A percentile compares a stretch with the other conserved stretches of the same genome.
Conservation (phyloP, 1,284 basidiomycete genomes). For the Chiua sp. region DNA sequence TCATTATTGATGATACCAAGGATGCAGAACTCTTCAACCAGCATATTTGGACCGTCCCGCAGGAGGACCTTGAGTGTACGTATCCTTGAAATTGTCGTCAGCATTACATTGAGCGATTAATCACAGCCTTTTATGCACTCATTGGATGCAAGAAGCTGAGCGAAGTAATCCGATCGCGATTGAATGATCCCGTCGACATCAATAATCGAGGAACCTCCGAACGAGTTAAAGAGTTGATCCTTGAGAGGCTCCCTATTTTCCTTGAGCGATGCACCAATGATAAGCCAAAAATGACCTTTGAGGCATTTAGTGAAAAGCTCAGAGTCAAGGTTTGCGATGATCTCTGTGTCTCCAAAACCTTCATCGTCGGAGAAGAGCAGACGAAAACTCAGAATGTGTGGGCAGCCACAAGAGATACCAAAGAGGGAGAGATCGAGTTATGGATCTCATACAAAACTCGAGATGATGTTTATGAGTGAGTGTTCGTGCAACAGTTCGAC, state of each 20-base stretch:
- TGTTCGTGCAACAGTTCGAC: background rate
- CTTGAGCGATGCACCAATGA: conserved; percentile 83
- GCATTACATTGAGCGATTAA: background rate
- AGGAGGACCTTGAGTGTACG: background rate
- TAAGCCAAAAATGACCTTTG: background rate
- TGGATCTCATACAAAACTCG: conserved; percentile 41
- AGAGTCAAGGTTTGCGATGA: conserved; percentile 3
- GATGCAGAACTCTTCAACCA: background rate
- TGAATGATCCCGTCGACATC: background rate
- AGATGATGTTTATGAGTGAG: conserved; percentile 89
- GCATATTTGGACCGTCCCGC: background rate
- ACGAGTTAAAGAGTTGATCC: conserved; percentile 62
- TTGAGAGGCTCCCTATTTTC: conserved; percentile 94
- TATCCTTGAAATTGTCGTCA: background rate
- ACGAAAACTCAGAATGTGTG: background rate
- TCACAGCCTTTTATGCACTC: background rate
- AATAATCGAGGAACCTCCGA: conserved; percentile 36
- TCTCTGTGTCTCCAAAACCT: conserved; percentile 8
- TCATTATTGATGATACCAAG: background rate
- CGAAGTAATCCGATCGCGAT: background rate
- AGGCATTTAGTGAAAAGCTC: background rate
- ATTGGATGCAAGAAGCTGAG: background rate
- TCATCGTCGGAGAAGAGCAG: background rate
- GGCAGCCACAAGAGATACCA: conserved; percentile 1
- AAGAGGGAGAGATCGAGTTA: background rate